Evolutionary conservation across 345 rosid genomes (phyloP).

Genomic region (Moricandia arvensis): DNA sequence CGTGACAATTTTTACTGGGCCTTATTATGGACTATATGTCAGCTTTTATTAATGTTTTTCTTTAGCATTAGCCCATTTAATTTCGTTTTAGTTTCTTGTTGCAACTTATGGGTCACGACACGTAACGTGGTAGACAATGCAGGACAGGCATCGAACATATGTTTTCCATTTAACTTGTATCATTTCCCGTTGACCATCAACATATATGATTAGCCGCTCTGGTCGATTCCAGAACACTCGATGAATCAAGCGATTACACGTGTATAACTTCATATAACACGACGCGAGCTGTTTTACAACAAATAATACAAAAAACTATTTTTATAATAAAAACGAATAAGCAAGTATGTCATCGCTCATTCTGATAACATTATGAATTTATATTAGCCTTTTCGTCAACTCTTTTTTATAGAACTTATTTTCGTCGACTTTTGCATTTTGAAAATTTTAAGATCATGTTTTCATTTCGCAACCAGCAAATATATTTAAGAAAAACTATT

Average conservation of each 20-base stretch:
- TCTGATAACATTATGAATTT: background rate
- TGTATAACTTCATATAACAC: background rate
- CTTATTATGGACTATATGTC: background rate
- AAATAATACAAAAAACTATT: background rate
- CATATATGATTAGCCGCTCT: background rate
- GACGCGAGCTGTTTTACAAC: background rate
- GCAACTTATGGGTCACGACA: too few species aligned
- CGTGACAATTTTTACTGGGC: too few species aligned
- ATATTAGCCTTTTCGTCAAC: conserved; percentile 7
- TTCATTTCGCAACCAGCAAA: conserved; percentile 2
- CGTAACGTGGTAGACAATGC: too few species aligned
- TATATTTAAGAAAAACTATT: background rate
- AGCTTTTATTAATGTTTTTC: background rate
- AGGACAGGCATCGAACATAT: too few species aligned
- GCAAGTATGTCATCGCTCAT: conserved; percentile 26
- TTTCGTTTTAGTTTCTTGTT: background rate
- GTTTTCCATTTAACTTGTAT: background rate
- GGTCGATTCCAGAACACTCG: background rate
- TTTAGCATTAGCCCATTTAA: background rate
- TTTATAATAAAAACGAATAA: background rate
- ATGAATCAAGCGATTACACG: background rate
- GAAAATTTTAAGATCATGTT: background rate
- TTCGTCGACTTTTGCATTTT: conserved; percentile 2
- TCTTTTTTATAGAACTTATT: background rate
- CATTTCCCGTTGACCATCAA: background rate